Conservation (phyloP, 208 protist genomes). For the Leishmania turanica region DNA sequence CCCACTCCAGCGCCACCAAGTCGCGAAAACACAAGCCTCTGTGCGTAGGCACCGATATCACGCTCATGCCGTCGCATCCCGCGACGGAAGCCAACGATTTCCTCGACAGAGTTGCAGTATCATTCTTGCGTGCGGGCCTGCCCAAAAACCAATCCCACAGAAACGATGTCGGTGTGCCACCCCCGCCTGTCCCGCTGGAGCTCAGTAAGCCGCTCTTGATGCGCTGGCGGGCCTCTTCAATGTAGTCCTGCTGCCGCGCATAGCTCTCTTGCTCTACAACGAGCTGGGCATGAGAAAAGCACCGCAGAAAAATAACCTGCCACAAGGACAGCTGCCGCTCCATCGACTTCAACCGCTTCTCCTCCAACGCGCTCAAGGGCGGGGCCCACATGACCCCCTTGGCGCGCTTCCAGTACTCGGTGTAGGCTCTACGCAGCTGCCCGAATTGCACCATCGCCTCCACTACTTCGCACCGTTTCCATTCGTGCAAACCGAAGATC, state of each 20-base stretch:
- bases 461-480: constrained; percentile 29
- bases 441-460: constrained; percentile 60
- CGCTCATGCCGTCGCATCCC: too few species aligned
- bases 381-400: constrained; percentile 58
- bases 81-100: neutral
- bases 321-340: constrained; percentile 61
- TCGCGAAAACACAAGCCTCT: neutral
- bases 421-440: constrained; percentile 61
- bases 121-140: neutral
- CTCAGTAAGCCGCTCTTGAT: neutral
- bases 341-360: constrained; percentile 36
- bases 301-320: constrained; percentile 81
- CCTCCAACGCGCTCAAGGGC: constrained; percentile 55
- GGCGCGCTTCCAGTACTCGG: constrained; percentile 64
- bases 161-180: neutral
- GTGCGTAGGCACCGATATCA: neutral
- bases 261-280: constrained; percentile 38
- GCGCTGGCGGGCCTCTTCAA: constrained; percentile 29
- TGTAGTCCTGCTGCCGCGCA: constrained; percentile 50
- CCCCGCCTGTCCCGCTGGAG: too few species aligned
- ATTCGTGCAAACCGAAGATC: constrained; percentile 4
- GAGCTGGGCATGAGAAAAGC: constrained; percentile 69
- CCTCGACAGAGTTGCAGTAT: neutral
- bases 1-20: constrained; percentile 28
- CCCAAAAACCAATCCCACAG: constrained; percentile 9